Evolutionary conservation across 495 filamentous ascomycete species (phyloP), one percentile per base, ranked within the genome.

Genomic region (Aspergillus taichungensis): DNA sequence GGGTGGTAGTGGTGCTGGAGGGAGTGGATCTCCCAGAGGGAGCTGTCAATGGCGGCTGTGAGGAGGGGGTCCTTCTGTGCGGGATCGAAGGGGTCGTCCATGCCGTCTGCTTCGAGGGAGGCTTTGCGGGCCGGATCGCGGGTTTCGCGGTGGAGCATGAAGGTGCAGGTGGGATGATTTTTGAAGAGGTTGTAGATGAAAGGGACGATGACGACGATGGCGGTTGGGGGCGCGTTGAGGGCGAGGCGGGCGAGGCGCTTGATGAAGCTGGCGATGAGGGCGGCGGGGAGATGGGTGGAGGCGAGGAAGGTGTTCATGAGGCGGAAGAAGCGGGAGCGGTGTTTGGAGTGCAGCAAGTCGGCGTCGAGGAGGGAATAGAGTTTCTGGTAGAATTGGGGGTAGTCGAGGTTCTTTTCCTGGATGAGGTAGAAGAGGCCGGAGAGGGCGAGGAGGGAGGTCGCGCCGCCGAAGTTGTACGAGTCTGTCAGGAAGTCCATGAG

Each of bases 401-500:
- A 97, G 66, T 97, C 94, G 31, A 99, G 75, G 60, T 99, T 97
- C 53, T 85, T 85, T 53, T 86, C 79, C 52, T 85, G 83, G 45
- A 97, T 95, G 33, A 99, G 80, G 58, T 95, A 88, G 71, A 94
- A 99, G 13, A 99, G 79, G 33, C 92, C 91, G 5, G 88, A 94
- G 0, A 99, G 74, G 3, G 94, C 89, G 18, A 95, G 75, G 3
- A 97, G 77, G 5, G 92, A 88, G 7, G 76, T 85, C 5, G 86
- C 81, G 43, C 92, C 92, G 40, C 94, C 90, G 12, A 77, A 62
- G 52, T 95, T 77, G 65, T 91, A 97, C 11, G 82, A 90, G 63
- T 94, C 89, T 2, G 88, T 95, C 32, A 99, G 67, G 65, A 97
- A 97, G 68, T 99, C 94, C 83, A 96, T 90, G n/a, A 99, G 74